Conservation (phyloP, 345 rosid species). For the Aquilaria malaccensis region DNA sequence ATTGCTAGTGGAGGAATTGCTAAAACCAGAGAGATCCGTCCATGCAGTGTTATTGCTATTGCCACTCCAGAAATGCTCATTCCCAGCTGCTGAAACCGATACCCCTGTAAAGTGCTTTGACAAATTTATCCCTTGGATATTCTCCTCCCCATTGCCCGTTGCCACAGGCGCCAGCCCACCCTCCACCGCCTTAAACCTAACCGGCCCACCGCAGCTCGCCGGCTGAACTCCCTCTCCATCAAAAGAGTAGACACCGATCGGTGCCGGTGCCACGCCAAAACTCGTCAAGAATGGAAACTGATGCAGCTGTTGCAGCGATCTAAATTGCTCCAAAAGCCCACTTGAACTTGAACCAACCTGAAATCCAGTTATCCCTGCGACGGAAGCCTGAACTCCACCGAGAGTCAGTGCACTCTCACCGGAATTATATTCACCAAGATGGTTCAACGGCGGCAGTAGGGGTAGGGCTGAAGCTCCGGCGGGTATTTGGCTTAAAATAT, state of each 20-base stretch:
- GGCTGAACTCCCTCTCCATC: conserved; percentile 25
- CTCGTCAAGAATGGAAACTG: conserved; percentile 36
- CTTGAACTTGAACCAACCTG: conserved; percentile 20
- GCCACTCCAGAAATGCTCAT: conserved; percentile 34
- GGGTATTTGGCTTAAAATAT: conserved; percentile 22
- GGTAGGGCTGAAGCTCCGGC: conserved; percentile 25
- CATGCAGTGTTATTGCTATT: conserved; percentile 26
- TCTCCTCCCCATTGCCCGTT: conserved; percentile 37
- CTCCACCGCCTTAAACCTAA: conserved; percentile 26
- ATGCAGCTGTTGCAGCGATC: conserved; percentile 29
- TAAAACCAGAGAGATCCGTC: conserved; percentile 43
- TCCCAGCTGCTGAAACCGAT: conserved; percentile 15
- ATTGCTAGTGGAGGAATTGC: conserved; percentile 36
- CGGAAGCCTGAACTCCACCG: conserved; percentile 22
- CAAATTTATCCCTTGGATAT: conserved; percentile 25
- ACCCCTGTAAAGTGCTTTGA: conserved; percentile 38
- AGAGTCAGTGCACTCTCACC: conserved; percentile 22
- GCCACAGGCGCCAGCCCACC: conserved; percentile 11
- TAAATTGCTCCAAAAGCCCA: conserved; percentile 39
- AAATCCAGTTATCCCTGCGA: conserved; percentile 6
- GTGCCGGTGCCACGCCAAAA: conserved; percentile 9
- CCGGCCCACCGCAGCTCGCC: conserved; percentile 16
- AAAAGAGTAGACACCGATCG: conserved; percentile 23
- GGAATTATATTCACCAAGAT: conserved; percentile 26
- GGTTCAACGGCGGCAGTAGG: conserved; percentile 34